Evolutionary conservation across 2,329 filamentous ascomycete species (phyloP), one percentile per base, ranked within the genome.

Genomic region (Shiraia sp.): DNA sequence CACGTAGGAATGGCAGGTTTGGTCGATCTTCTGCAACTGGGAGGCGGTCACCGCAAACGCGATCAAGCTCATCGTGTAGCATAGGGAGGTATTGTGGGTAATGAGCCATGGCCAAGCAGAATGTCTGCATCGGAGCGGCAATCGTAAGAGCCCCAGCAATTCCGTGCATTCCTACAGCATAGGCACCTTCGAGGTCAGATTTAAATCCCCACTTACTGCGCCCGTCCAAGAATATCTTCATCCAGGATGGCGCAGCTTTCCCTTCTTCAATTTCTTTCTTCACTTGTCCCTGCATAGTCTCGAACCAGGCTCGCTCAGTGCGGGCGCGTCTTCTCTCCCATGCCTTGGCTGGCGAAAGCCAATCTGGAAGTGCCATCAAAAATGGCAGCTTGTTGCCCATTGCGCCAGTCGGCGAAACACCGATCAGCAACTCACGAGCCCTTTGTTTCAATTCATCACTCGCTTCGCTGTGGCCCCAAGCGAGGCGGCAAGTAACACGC

Each of bases 371-470:
- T 10, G 60, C 57, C 71, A 74, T 75, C 32, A 75, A 23, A 50
- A 73, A 72, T 1, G 72, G 71, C 8, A 76, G 60, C 45, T 73
- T 75, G 60, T 76, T 76, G 12, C 61, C 65, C 1, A 75, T 55
- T 7, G 71, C 66, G n/a, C 73, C 73, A 26, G 69, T 74, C 3
- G 73, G 73, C 5, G 72, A 74, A 2, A 75, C 72, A 15, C 70
- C 70, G 35, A 74, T 70, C 10, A 75, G 61, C 10, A 76, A 66
- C 45, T 75, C 73, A 28, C 72, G 69, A 3, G 73, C 72, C 31
- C 72, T 65, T 48, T 75, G 72, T 42, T 75, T 75, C 32, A 75
- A 65, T 41, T 76, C 73, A 28, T 75, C 72, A 23, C 70, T 71
- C 7, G 68, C 69, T 37, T 71, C 66, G 35, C 69, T 63, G 38